These are phyloP conservation scores for Thielaviopsis euricoi DNA, from an alignment of 2,329 filamentous ascomycete species.

Conservation along the genomic window DNA sequence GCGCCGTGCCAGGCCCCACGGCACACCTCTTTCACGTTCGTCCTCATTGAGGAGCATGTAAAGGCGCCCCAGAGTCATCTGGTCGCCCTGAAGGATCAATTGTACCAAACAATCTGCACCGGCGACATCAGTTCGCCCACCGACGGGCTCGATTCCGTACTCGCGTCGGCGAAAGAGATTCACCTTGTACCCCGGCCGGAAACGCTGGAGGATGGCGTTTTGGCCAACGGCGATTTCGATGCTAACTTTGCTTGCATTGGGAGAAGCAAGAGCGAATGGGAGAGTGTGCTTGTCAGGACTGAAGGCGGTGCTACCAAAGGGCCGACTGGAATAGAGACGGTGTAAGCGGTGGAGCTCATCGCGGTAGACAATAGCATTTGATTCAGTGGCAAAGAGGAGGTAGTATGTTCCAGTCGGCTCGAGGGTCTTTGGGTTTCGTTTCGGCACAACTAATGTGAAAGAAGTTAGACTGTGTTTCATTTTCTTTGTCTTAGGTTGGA, in stretches of 20 bases:
- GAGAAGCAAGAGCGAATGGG: slow-evolving; percentile 7
- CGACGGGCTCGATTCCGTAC: slow-evolving; percentile 6
- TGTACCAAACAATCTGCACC: slow-evolving; percentile 16
- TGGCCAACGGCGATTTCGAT: slow-evolving; percentile 10
- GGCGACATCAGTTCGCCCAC: neutral
- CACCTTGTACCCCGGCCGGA: slow-evolving; percentile 10
- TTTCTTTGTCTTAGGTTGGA: slow-evolving; percentile 5
- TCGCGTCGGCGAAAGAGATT: slow-evolving; percentile 10
- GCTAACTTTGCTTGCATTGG: slow-evolving; percentile 10
- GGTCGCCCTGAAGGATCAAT: slow-evolving; percentile 19
- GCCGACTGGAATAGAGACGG: slow-evolving; percentile 19
- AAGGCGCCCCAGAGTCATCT: slow-evolving; percentile 17
- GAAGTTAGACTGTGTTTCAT: slow-evolving; percentile 4
- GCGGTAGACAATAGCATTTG: slow-evolving; percentile 46
- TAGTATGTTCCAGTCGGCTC: slow-evolving; percentile 49
- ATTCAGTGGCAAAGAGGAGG: slow-evolving; percentile 45
- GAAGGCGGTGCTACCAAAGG: slow-evolving; percentile 22
- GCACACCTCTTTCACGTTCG: slow-evolving; percentile 21
- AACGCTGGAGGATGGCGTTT: slow-evolving; percentile 7
- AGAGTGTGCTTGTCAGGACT: slow-evolving; percentile 10
- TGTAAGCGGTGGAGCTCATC: slow-evolving; percentile 21
- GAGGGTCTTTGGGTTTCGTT: slow-evolving; percentile 45
- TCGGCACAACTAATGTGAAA: slow-evolving; percentile 38
- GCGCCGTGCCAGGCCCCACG: slow-evolving; percentile 13
- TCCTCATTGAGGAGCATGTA: slow-evolving; percentile 25